Evolutionary conservation across 2,329 filamentous ascomycete genomes (phyloP).

Genomic region (Gaeumannomyces sp.): DNA sequence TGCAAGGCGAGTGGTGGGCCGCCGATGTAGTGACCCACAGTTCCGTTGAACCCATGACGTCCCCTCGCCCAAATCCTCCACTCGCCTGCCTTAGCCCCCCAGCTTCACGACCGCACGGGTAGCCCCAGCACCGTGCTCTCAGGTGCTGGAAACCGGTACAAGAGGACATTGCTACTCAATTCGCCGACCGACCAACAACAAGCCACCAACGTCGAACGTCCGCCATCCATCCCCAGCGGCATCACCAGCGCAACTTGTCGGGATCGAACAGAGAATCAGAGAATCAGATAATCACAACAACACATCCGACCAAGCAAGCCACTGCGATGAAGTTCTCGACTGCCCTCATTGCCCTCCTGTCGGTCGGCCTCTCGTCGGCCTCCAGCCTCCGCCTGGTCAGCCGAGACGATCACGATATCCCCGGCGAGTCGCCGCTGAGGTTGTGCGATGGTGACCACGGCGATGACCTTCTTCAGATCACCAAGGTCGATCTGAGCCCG

Average conservation of each 20-base stretch:
- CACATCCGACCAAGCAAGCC: background rate
- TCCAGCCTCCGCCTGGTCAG: constrained; percentile 41
- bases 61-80: background rate
- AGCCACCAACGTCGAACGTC: background rate
- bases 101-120: background rate
- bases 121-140: background rate
- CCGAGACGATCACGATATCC: constrained; percentile 55
- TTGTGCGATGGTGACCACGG: constrained; percentile 65
- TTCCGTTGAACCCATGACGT: constrained; percentile 1
- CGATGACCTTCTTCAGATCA: constrained; percentile 67
- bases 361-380: constrained; percentile 40
- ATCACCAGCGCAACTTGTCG: background rate
- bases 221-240: background rate
- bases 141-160: background rate
- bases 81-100: too few relatives aligned
- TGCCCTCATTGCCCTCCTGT: constrained; percentile 38
- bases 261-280: background rate
- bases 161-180: background rate
- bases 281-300: background rate
- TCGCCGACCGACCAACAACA: background rate
- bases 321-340: constrained; percentile 34
- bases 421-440: constrained; percentile 78
- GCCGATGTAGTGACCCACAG: background rate
- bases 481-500: constrained; percentile 72
- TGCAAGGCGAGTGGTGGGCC: background rate